Evolutionary conservation across 768 basidiomycete species (phyloP).

Genomic region (Panaeolus papilionaceus): DNA sequence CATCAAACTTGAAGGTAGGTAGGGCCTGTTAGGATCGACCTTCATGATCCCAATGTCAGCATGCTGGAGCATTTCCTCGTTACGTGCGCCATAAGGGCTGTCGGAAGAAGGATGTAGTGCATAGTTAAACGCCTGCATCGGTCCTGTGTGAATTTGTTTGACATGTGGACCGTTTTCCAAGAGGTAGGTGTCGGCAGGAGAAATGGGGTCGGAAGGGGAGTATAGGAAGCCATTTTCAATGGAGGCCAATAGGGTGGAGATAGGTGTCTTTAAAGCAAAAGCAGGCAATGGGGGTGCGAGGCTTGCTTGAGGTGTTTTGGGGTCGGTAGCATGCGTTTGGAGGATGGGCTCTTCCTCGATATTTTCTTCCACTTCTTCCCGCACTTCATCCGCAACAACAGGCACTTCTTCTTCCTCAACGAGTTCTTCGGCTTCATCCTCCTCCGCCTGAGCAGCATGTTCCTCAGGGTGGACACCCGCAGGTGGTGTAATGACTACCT

Average conservation of each 20-base stretch:
- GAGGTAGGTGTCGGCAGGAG: conserved; percentile 45
- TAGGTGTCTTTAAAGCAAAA: conserved; percentile 58
- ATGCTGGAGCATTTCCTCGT: conserved; percentile 2
- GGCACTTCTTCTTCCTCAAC: background rate
- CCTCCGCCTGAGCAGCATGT: background rate
- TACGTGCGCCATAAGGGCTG: background rate
- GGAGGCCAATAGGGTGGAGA: conserved; percentile 64
- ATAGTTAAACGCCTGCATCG: conserved; percentile 34
- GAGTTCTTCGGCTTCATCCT: background rate
- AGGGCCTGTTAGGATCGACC: conserved; percentile 9
- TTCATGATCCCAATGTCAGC: conserved; percentile 8
- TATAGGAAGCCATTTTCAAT: conserved; percentile 75
- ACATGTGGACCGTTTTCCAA: conserved; percentile 28
- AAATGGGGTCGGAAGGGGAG: conserved; percentile 66
- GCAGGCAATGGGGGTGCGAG: conserved; percentile 18
- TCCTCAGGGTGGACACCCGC: background rate
- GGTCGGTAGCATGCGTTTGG: background rate
- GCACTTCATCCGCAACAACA: background rate
- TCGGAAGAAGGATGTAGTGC: conserved; percentile 27
- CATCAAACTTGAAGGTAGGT: conserved; percentile 5
- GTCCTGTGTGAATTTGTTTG: conserved; percentile 31
- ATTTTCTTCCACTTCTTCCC: background rate
- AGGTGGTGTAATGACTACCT: conserved; percentile 10
- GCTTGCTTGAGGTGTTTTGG: conserved; percentile 25
- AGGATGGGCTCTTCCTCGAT: background rate